Base-by-base conservation (phyloP, 495 filamentous ascomycete genomes). In the Glonium stellatum region DNA sequence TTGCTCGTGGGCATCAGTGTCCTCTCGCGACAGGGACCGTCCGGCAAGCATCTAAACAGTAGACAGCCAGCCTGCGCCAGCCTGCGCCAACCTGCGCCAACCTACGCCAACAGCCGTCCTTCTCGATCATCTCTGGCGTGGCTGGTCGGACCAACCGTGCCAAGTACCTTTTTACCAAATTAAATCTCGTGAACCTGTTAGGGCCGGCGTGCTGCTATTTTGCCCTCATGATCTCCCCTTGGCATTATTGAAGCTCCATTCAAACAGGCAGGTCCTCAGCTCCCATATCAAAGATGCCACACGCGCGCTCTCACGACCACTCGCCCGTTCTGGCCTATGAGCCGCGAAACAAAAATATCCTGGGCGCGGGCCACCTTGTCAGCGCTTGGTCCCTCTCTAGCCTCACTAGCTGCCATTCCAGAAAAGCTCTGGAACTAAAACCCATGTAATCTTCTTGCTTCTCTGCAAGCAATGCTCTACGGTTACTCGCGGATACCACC, bases 401-500 rank as follows among this genome's bases (percentile, higher is more conserved):
- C 1, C 13, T 31, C 1, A 51, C 18, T 22, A 51, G 25, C 19
- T 51, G 23, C 19, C 48, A 18, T 23, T 51, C 48, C 25, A 23
- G 48, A 51, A 51, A 22, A 9, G 48, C 5, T 23, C 48, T 51
- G 23, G 48, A 51, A 44, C 13, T 13, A 18, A 44, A 15, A 13
- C 18, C 12, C 18, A 15, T 44, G 39, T 23, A 15, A 15, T 9
- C 8, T 23, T 22, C 6, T 23, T 12, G 4, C 48, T 31, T 31
- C 21, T 51, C 48, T 25, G 19, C 48, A 23, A 6, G 19, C 48
- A 51, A 15, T 31, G 48, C 48, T 31, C 48, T 22, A 51, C 48
- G 48, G 48, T 51, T 51, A 51, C 48, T 51, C 10, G 21, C 47
- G 47, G 47, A 21, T 50, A 21, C 47, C 12, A 50, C n/a, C 48